Evolutionary conservation across 1,284 basidiomycete genomes (phyloP).

Genomic region (Ceratobasidium sp.): DNA sequence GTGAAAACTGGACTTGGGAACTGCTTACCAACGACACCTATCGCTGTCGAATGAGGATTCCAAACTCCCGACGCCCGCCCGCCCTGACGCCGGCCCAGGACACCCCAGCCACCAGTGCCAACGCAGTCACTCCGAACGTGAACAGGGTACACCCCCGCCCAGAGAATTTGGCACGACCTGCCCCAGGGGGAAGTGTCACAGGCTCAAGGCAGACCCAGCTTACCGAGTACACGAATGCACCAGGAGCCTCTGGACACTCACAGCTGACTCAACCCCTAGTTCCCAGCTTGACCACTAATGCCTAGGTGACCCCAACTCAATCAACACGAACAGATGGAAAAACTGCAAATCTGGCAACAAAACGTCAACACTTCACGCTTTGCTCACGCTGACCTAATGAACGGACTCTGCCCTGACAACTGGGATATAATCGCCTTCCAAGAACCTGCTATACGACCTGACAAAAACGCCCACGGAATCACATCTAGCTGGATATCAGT

Average conservation of each 20-base stretch:
- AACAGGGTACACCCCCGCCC: background rate
- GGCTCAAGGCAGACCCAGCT: background rate
- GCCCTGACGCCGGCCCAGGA: too few relatives aligned
- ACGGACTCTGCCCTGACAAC: background rate
- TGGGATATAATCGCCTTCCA: slow-evolving; percentile 29
- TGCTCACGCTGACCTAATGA: slow-evolving; percentile 9
- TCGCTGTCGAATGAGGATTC: background rate
- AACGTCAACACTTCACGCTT: background rate
- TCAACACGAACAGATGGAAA: background rate
- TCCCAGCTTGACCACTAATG: background rate
- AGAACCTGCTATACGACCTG: background rate
- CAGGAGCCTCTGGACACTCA: too few relatives aligned
- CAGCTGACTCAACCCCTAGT: background rate
- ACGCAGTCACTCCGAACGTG: too few relatives aligned
- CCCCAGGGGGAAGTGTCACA: background rate
- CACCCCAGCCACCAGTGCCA: too few relatives aligned
- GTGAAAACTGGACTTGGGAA: slow-evolving; percentile 1
- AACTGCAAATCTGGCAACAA: slow-evolving; percentile 14
- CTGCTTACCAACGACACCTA: background rate
- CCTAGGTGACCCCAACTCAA: background rate
- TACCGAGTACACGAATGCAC: background rate
- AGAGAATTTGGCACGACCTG: background rate
- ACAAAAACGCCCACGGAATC: background rate
- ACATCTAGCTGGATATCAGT: slow-evolving; percentile 1
- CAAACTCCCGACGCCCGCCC: too few relatives aligned